Evolutionary conservation across 495 filamentous ascomycete species (phyloP), one percentile per base, ranked within the genome.

Genomic region (Aspergillus asperescens): DNA sequence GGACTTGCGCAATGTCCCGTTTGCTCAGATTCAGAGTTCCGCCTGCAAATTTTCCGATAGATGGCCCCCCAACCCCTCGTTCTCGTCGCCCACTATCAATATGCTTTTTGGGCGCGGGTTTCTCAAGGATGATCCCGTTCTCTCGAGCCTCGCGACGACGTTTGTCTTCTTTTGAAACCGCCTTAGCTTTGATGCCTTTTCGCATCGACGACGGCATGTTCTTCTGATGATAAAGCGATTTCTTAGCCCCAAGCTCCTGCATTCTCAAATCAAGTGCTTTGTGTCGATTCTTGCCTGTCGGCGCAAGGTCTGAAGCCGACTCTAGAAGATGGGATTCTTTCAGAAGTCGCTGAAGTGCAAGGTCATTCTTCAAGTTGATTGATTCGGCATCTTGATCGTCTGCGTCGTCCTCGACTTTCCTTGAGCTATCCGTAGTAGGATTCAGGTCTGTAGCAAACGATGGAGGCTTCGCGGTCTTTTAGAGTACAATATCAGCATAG

Each of bases 301-400:
- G 76, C 5, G 80, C 74, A 38, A 86, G 81, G n/a, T 79, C 77
- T 8, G 73, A 73, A 2, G 82, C 76, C 0, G 75, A 68, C 13
- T 90, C 85, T 47, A 98, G 83, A 29, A 98, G 84, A 69, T 96
- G 92, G 1, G 92, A 96, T 74, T 98, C 93, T 52, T 83, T 76
- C 9, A 98, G 81, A 9, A 98, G 80, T 13, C 90, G 81, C 61
- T 96, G 91, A 16, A 98, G 79, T 8, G 86, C 90, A 19, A 97
- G 81, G 60, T 98, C 93, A 63, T 96, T 93, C 69, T 92, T 92
- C 2, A 96, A 73, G 54, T 88, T 86, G 12, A 71, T 65, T 7
- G 77, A 2, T 35, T 47, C 44, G 25, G 13, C n/a, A 24, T 47
- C 44, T 34, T 47, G 35, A 12, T 47, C 73, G 52, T 79, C 76